phyloP scores from a whole-genome alignment of 2,329 filamentous ascomycete species.

The Aspergillus cejpii region DNA sequence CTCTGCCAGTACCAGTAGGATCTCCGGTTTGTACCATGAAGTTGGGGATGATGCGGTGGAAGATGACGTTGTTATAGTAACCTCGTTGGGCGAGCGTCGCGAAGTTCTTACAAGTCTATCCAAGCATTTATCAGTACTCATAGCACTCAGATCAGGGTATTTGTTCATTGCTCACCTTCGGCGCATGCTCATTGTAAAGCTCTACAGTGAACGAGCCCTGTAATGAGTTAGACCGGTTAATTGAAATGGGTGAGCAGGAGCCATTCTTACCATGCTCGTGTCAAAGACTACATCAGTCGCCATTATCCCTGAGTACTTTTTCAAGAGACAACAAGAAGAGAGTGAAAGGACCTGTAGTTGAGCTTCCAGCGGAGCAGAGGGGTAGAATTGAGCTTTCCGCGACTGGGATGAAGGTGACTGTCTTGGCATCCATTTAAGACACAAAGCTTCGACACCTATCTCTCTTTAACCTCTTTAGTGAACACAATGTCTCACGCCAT shows the following conservation, averaged over 20 bases:
- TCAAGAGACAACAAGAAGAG: not conserved
- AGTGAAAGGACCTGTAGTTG: not conserved
- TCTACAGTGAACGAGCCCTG: constrained; percentile 80
- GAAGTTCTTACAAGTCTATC: constrained; percentile 78
- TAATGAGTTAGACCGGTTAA: constrained; percentile 11
- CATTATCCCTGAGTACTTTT: constrained; percentile 48
- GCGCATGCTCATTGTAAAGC: constrained; percentile 83
- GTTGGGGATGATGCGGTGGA: constrained; percentile 90
- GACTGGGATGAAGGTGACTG: constrained; percentile 12
- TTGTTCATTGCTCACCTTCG: constrained; percentile 46
- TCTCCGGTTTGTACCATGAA: constrained; percentile 98
- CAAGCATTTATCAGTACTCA: constrained; percentile 14
- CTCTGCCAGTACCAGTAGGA: constrained; percentile 85
- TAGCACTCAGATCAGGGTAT: not conserved
- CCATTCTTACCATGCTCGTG: constrained; percentile 67
- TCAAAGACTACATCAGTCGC: constrained; percentile 72
- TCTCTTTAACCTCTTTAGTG: not conserved
- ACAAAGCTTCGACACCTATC: not conserved
- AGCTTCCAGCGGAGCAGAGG: not conserved
- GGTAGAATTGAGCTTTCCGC: constrained; percentile 11
- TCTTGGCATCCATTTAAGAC: constrained; percentile 20
- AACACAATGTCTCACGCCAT: constrained; percentile 3
- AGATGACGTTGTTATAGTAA: constrained; percentile 80
- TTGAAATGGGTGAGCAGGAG: not conserved
- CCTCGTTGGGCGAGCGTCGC: constrained; percentile 67